Conservation (phyloP, 257 asterid species). For the Plantago elongata region DNA sequence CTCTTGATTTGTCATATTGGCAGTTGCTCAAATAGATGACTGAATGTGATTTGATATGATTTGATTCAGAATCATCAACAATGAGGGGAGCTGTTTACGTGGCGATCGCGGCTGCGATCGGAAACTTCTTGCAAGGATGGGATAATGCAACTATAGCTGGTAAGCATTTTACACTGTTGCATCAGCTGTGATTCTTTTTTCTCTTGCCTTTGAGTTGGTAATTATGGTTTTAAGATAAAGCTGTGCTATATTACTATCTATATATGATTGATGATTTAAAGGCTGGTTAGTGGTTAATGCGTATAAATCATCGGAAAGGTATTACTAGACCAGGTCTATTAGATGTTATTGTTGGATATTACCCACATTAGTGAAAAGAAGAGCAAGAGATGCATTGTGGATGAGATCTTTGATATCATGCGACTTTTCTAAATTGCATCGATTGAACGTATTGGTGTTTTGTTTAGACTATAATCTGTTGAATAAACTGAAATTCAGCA, state of each 20-base stretch:
- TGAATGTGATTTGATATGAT: constrained; percentile 3
- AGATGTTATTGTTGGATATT: too few relatives aligned
- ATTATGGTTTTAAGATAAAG: not conserved
- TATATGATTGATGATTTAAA: too few relatives aligned
- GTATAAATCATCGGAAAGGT: too few relatives aligned
- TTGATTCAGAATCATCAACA: constrained; percentile 14
- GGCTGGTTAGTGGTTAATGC: too few relatives aligned
- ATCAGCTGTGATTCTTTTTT: not conserved
- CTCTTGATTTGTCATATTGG: too few relatives aligned
- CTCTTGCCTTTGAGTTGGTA: not conserved
- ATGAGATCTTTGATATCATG: not conserved
- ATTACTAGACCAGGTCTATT: too few relatives aligned
- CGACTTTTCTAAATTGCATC: too few relatives aligned
- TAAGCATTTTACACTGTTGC: constrained; percentile 10
- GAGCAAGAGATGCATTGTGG: too few relatives aligned
- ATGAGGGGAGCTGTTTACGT: constrained; percentile 86
- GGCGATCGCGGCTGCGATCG: constrained; percentile 84
- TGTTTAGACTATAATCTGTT: not conserved
- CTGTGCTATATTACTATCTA: too few relatives aligned
- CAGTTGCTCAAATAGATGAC: not conserved
- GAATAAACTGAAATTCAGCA: not conserved
- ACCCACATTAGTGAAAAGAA: too few relatives aligned
- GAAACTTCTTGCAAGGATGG: constrained; percentile 96
- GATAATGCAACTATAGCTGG: constrained; percentile 99
- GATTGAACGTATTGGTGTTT: too few relatives aligned